A percentile compares a stretch with the other conserved stretches of the same genome.
Evolutionary conservation across 495 filamentous ascomycete genomes (phyloP).

Genomic region (Talaromyces thailandensis): DNA sequence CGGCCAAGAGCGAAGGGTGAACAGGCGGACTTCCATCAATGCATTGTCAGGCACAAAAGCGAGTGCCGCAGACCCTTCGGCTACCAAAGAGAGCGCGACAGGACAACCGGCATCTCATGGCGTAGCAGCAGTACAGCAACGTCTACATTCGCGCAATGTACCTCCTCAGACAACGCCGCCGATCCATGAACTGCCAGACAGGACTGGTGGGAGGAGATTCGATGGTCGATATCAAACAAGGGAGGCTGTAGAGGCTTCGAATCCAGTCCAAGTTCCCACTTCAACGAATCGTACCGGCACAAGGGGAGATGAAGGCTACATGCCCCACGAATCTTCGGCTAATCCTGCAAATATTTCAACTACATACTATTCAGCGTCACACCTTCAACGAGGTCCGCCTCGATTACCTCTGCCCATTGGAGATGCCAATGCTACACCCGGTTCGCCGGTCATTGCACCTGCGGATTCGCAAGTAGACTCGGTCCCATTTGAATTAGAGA

Average conservation of each 20-base stretch:
- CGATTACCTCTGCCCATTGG: conserved; percentile 86
- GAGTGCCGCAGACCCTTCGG: conserved; percentile 32
- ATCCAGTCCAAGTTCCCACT: conserved; percentile 42
- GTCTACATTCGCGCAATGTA: conserved; percentile 28
- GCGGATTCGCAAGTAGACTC: conserved; percentile 41
- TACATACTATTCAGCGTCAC: conserved; percentile 41
- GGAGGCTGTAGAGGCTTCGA: conserved; percentile 26
- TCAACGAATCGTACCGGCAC: conserved; percentile 20
- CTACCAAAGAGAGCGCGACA: conserved; percentile 31
- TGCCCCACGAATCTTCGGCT: conserved; percentile 29
- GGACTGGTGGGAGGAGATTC: conserved; percentile 13
- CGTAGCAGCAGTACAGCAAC: conserved; percentile 28
- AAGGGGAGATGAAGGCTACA: conserved; percentile 20
- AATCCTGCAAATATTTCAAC: conserved; percentile 38
- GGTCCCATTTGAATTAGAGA: conserved; percentile 40
- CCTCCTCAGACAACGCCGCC: conserved; percentile 4
- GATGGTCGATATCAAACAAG: conserved; percentile 19
- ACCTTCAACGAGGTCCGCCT: conserved; percentile 61
- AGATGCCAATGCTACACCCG: conserved; percentile 75
- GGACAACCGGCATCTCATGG: conserved; percentile 29
- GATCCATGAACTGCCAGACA: conserved; percentile 15
- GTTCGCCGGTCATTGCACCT: conserved; percentile 70
- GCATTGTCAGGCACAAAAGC: conserved; percentile 29
- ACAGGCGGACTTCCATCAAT: conserved; percentile 32
- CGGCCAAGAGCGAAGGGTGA: conserved; percentile 25